Evolutionary conservation across 1,284 basidiomycete genomes (phyloP), one percentile per base, ranked within the genome.

Genomic region (Mycena sp.): DNA sequence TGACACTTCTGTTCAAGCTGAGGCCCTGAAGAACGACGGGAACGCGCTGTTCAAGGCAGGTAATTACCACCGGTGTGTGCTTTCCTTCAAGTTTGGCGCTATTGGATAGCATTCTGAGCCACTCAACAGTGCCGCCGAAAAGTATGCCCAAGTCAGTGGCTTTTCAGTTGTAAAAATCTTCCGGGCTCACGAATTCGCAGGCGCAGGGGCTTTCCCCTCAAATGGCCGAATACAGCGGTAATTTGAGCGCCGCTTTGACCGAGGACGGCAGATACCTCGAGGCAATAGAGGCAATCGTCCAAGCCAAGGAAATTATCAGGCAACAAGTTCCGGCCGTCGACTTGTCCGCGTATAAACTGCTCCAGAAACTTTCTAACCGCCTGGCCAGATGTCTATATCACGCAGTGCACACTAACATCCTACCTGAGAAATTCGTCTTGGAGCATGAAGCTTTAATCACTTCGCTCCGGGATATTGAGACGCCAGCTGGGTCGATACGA

Each of bases 371-470:
- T n/a, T 44, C 53, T 3, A 14, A 44, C 10, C 41, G 41, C 16
- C 17, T 55, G 14, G 53, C n/a, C 17, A 45, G 14, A 55, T 55
- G 53, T 16, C 53, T 55, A 6, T 35, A 55, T 35, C 28, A n/a
- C 1, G 53, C 53, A 19, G 5, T 21, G 12, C 9, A 32, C 10
- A 19, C 41, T 1, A 19, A 54, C 19, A 1, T 32, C 23, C 16
- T 54, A 11, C 10, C 29, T 2, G 17, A 38, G 16, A 17, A 44
- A 16, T 44, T 55, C 25, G 12, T 45, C n/a, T 41, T 40, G 17
- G 38, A 54, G 11, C 16, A 45, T 37, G 41, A 43, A 11, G 26
- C 1, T 51, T 16, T 23, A 5, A 5, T 23, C 28, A 3, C 40
- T 29, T 28, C 41, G 29, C 4, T 21, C 21, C 2, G 10, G 28